phyloP scores from a whole-genome alignment of 176 grass and related monocot genomes.

The Rhynchospora breviuscula region DNA sequence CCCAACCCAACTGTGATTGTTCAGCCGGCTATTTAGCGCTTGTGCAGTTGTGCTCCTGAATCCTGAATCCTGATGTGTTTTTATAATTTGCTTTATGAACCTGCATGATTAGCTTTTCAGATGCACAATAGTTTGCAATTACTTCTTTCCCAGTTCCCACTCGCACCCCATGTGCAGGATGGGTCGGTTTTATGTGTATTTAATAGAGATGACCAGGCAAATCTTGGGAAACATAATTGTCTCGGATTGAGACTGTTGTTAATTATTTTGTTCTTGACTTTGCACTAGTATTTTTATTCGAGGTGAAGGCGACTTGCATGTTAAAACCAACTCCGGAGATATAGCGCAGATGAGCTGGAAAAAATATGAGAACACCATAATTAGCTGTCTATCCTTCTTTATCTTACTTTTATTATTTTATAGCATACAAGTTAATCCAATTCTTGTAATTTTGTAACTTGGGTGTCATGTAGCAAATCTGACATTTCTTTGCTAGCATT shows the following conservation, averaged over 20 bases:
- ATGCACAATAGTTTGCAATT: not conserved
- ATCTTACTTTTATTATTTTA: not conserved
- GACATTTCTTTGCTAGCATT: not conserved
- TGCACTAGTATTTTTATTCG: not conserved
- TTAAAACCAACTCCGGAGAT: not conserved
- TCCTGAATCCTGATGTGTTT: not conserved
- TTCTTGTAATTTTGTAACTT: not conserved
- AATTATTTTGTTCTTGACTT: not conserved
- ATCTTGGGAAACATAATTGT: not conserved
- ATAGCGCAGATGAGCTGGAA: conserved; percentile 1
- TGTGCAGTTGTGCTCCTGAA: not conserved
- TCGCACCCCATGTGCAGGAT: not conserved
- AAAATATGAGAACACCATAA: not conserved
- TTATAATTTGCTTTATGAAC: not conserved
- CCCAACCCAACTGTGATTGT: too few relatives aligned
- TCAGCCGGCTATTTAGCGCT: not conserved
- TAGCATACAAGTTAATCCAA: not conserved
- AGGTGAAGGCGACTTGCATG: conserved; percentile 10
- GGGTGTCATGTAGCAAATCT: not conserved
- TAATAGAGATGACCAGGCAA: not conserved
- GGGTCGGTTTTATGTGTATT: not conserved
- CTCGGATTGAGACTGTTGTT: not conserved
- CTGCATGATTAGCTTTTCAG: not conserved
- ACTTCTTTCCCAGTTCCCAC: too few relatives aligned
- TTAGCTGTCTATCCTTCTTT: not conserved